Evolutionary conservation across 768 basidiomycete genomes (phyloP), one percentile per base, ranked within the genome.

Genomic region (Boletales sp.): DNA sequence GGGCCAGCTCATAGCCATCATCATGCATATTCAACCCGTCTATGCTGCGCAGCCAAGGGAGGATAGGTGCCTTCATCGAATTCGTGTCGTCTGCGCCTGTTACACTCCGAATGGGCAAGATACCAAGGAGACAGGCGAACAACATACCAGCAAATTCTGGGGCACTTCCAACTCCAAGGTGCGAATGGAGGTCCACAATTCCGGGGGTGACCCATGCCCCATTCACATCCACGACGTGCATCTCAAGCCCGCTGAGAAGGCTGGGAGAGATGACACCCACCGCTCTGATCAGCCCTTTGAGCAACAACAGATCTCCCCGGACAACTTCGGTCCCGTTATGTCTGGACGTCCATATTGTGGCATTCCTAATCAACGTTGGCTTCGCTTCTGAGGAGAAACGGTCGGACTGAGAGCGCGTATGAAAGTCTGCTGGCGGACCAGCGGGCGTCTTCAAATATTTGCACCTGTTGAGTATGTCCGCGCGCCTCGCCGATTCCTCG

Each of bases 171-270:
- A 76, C 75, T 6, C 72, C 78, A 19, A 77, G 59, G 50, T 81
- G 77, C 3, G 74, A 75, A 58, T 80, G 77, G 31, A 74, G 55
- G 50, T 78, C 74, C n/a, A 77, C 72, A 36, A 74, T 72, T 53
- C 83, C 90, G n/a, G 90, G 88, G 0, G 89, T 88, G 11, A 91
- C 76, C 89, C 89, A 93, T 14, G 81, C 74, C 9, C 83, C 84
- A 35, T 79, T 66, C 2, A 79, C 81, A 54, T 94, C 82, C 13
- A 90, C 61, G 27, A 80, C 74, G 11, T 77, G 72, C 44, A 45
- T 65, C 51, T 36, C 45, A 48, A 43, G 17, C 51, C 53, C 56
- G 35, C 45, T 65, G 52, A 61, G 43, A 17, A 54, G 39, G 6
- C 50, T 40, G n/a, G 51, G 42, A 8, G 58, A 55, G 13, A 84